Evolutionary conservation across 2,329 filamentous ascomycete species (phyloP), one percentile per base, ranked within the genome.

Genomic region (Diaporthe nobilis): DNA sequence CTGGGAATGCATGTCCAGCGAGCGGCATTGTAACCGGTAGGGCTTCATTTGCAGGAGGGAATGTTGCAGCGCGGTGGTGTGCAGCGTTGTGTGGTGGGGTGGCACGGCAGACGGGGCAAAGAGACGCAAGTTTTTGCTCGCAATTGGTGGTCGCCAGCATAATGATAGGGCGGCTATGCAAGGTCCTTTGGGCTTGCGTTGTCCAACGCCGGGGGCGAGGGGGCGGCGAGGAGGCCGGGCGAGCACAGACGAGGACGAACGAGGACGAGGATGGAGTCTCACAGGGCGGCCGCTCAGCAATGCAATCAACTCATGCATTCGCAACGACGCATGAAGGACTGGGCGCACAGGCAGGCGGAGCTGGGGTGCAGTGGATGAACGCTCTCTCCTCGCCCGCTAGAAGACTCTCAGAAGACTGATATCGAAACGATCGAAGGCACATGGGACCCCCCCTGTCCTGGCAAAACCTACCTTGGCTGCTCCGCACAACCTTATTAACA

Each of bases 221-320:
- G 22, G 39, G 63, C 31, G 47, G 44, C 65, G 55, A 60, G 20
- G 22, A 53, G 63, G 47, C 31, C 65, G 34, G 34, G 34, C 34
- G 34, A 34, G 34, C 34, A 34, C 34, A 34, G 8, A 34, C 34
- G 22, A 53, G 63, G 47, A 47, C 65, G 65, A 70, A 70, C 65
- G 49, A 70, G 65, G 49, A 39, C 22, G 34, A 20, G 42, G 65
- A 55, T 25, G n/a, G 34, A 55, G 65, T 70, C 49, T 68, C 65
- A 68, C 65, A 68, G 65, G 65, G 65, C 65, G 65, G 65, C 65
- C 65, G 65, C 65, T 53, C 65, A 68, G 65, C n/a, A 42, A 55
- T 70, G 65, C 65, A 70, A 42, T 51, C 42, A 68, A 51, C 63
- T 15, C 44, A 51, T 60, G 57, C 57, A 60, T 60, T n/a, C 31